Percentiles rank a stretch among this genome's conserved stretches.
Conservation (phyloP, 148 eudicot genomes). For the Arbutus unedo region DNA sequence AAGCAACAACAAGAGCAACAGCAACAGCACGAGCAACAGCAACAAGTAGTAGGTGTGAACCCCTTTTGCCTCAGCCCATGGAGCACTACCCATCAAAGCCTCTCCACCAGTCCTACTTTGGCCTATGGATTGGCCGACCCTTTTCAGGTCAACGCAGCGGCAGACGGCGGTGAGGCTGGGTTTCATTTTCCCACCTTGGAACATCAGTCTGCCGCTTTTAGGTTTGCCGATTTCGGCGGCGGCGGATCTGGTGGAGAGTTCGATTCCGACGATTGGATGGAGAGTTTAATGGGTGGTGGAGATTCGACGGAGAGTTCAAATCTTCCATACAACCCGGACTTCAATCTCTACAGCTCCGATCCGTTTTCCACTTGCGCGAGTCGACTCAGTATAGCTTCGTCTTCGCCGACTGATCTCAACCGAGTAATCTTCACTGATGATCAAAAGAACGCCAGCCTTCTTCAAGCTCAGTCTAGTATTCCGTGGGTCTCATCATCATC, state of each 20-base stretch:
- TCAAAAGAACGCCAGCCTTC: constrained; percentile 24
- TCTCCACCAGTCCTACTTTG: constrained; percentile 25
- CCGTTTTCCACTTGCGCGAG: constrained; percentile 45
- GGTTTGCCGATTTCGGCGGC: constrained; percentile 47
- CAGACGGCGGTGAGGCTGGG: constrained; percentile 37
- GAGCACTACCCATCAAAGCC: constrained; percentile 28
- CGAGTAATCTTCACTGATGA: constrained; percentile 44
- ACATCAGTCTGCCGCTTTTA: constrained; percentile 39
- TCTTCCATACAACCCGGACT: constrained; percentile 35
- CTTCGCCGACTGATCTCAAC: constrained; percentile 61
- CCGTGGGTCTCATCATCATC: constrained; percentile 32
- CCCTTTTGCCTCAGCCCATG: constrained; percentile 47
- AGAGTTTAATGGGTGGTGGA: constrained; percentile 57
- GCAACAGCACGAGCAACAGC: constrained; percentile 40
- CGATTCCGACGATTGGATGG: constrained; percentile 97
- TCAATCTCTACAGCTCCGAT: constrained; percentile 39
- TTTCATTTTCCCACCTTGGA: constrained; percentile 53
- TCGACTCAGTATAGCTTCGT: constrained; percentile 30
- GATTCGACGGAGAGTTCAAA: constrained; percentile 38
- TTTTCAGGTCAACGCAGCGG: constrained; percentile 29
- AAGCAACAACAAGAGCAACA: constrained; percentile 74
- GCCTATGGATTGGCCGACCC: constrained; percentile 52
- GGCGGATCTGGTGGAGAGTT: constrained; percentile 46
- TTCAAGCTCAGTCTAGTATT: constrained; percentile 15
- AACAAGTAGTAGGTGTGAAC: constrained; percentile 25